Evolutionary conservation across 2,329 filamentous ascomycete genomes (phyloP).

Genomic region (Botrytis tulipae): DNA sequence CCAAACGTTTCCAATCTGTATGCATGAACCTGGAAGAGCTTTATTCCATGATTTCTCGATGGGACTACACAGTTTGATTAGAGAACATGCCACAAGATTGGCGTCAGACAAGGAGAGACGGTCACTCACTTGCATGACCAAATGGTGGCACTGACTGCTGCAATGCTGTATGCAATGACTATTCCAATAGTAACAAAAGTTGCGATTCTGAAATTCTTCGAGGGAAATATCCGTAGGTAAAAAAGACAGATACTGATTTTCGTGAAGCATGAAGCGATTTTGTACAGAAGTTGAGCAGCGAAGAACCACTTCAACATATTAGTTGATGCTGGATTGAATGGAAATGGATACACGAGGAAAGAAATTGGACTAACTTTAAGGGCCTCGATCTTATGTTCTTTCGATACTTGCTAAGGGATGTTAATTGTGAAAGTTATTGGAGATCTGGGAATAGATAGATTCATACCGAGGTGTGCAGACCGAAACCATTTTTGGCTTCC

Average conservation of each 20-base stretch:
- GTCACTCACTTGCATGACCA: conserved; percentile 4
- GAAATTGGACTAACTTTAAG: not conserved
- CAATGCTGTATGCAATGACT: not conserved
- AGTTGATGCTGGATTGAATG: not conserved
- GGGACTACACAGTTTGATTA: not conserved
- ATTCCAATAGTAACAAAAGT: conserved; percentile 7
- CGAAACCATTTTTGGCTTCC: conserved; percentile 10
- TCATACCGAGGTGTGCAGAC: conserved; percentile 6
- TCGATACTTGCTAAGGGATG: not conserved
- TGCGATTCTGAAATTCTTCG: conserved; percentile 5
- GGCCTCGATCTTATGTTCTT: not conserved
- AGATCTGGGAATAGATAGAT: not conserved
- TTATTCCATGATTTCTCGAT: conserved; percentile 17
- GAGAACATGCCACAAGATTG: not conserved
- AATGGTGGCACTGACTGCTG: not conserved
- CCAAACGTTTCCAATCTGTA: conserved; percentile 20
- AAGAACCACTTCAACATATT: conserved; percentile 27
- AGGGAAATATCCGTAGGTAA: conserved; percentile 10
- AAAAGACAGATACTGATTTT: not conserved
- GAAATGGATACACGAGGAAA: not conserved
- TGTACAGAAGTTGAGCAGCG: conserved; percentile 27
- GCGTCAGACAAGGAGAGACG: not conserved
- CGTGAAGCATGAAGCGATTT: conserved; percentile 23
- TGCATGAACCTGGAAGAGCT: conserved; percentile 20
- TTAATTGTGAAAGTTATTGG: not conserved